Conservation (phyloP, 2,329 filamentous ascomycete genomes). For the Pseudogymnoascus sp. region DNA sequence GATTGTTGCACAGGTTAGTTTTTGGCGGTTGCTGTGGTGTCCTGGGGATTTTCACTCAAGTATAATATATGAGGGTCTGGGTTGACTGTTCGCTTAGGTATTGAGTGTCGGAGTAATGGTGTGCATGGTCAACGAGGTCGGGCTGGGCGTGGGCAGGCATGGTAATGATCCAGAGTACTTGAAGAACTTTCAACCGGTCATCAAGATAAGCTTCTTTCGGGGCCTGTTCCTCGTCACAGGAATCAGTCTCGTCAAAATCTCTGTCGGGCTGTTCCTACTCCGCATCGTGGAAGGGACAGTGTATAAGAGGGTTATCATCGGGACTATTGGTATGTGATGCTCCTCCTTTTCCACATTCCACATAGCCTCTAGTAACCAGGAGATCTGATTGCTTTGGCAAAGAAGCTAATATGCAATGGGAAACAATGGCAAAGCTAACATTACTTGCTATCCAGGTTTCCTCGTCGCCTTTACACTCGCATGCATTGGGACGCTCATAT, state of each 20-base stretch:
- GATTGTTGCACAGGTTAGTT: conserved; percentile 33
- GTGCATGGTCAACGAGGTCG: neutral
- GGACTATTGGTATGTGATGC: conserved; percentile 32
- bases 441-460: conserved; percentile 28
- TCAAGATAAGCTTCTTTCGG: conserved; percentile 2
- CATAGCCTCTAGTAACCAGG: neutral
- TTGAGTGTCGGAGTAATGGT: conserved; percentile 23
- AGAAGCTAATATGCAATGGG: neutral
- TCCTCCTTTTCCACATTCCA: neutral
- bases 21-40: neutral
- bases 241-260: conserved; percentile 39
- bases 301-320: conserved; percentile 35
- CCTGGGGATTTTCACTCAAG: neutral
- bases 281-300: conserved; percentile 33
- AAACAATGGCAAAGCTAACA: conserved; percentile 17
- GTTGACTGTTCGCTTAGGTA: conserved; percentile 16
- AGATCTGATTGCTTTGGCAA: neutral
- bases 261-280: conserved; percentile 38
- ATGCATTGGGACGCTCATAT: conserved; percentile 38
- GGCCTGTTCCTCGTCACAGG: conserved; percentile 31
- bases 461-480: conserved; percentile 34
- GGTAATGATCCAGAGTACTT: neutral
- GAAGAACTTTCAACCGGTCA: neutral
- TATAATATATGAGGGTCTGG: neutral
- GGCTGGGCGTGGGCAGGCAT: neutral